These are phyloP conservation scores for Breynia disticha DNA, from an alignment of 441 rosid species.

Conservation along the genomic window DNA sequence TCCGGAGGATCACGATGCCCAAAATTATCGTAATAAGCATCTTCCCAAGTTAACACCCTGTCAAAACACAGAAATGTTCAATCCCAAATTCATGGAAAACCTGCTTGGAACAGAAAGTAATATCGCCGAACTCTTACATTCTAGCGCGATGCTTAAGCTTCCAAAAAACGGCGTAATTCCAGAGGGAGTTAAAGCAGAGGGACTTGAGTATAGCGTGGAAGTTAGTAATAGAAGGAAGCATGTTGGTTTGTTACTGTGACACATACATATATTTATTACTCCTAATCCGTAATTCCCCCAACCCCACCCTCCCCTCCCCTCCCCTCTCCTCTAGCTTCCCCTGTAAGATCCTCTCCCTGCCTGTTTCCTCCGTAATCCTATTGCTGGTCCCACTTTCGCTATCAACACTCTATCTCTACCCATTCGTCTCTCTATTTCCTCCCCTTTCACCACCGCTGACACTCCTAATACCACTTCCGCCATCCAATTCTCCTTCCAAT, in stretches of 20 bases:
- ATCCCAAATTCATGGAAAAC: neutral
- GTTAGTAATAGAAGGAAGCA: constrained; percentile 46
- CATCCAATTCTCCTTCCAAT: constrained; percentile 16
- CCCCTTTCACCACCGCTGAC: constrained; percentile 2
- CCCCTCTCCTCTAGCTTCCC: constrained; percentile 55
- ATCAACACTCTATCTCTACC: constrained; percentile 61
- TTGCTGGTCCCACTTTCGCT: constrained; percentile 76
- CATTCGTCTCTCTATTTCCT: constrained; percentile 42
- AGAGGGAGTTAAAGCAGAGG: constrained; percentile 64
- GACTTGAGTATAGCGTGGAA: constrained; percentile 52
- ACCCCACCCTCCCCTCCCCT: constrained; percentile 14
- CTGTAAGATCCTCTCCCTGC: constrained; percentile 99
- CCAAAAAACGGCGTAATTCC: constrained; percentile 94
- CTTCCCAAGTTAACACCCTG: constrained; percentile 92
- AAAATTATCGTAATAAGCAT: constrained; percentile 55
- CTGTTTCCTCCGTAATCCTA: constrained; percentile 86
- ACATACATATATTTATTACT: too few relatives aligned
- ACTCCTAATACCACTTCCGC: constrained; percentile 6
- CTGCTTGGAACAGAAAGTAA: too few relatives aligned
- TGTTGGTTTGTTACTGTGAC: too few relatives aligned
- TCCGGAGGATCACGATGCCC: constrained; percentile 28
- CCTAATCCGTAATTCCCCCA: too few relatives aligned
- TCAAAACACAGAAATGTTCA: constrained; percentile 2
- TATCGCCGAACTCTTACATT: constrained; percentile 33
- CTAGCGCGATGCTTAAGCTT: constrained; percentile 64